phyloP scores from a whole-genome alignment of 108 stramenopile genomes.

The Stephanodiscus triporus region DNA sequence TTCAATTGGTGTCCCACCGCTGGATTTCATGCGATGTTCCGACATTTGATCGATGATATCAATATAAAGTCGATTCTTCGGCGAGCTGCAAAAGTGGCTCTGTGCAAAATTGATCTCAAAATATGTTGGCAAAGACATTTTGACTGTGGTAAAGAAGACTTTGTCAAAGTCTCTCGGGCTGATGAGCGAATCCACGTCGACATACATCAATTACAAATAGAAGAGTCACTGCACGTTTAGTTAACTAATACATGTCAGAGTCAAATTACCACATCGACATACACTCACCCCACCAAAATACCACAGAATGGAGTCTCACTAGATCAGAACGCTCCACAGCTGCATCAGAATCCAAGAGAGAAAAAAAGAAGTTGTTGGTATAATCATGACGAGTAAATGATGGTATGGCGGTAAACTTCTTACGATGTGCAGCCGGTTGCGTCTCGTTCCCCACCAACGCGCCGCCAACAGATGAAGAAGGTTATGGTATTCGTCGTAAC shows the following conservation, averaged over 20 bases:
- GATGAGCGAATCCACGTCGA: slow-evolving; percentile 15
- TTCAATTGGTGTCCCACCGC: slow-evolving; percentile 2
- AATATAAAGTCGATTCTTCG: slow-evolving; percentile 9
- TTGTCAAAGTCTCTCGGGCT: slow-evolving; percentile 14
- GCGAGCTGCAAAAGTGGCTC: slow-evolving; percentile 13
- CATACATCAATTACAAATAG: slow-evolving; percentile 10
- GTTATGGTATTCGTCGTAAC: slow-evolving; percentile 64
- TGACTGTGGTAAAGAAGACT: slow-evolving; percentile 5
- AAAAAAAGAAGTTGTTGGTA: neutral
- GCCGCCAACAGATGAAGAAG: slow-evolving; percentile 65
- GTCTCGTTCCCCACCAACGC: slow-evolving; percentile 47
- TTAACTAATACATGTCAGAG: neutral
- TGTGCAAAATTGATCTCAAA: slow-evolving; percentile 6
- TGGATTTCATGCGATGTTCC: slow-evolving; percentile 10
- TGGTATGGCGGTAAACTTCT: neutral
- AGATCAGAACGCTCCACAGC: slow-evolving; percentile 21
- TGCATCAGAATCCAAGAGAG: no score
- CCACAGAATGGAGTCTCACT: slow-evolving; percentile 18
- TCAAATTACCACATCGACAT: neutral
- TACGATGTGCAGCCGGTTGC: slow-evolving; percentile 13
- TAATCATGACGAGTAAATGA: neutral
- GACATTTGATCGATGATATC: slow-evolving; percentile 16
- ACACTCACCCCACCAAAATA: slow-evolving; percentile 16
- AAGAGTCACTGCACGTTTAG: neutral
- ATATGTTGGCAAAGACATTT: slow-evolving; percentile 22